These are phyloP conservation scores for Closterium sp. DNA, from an alignment of 139 green algal genomes.

Conservation along the genomic window DNA sequence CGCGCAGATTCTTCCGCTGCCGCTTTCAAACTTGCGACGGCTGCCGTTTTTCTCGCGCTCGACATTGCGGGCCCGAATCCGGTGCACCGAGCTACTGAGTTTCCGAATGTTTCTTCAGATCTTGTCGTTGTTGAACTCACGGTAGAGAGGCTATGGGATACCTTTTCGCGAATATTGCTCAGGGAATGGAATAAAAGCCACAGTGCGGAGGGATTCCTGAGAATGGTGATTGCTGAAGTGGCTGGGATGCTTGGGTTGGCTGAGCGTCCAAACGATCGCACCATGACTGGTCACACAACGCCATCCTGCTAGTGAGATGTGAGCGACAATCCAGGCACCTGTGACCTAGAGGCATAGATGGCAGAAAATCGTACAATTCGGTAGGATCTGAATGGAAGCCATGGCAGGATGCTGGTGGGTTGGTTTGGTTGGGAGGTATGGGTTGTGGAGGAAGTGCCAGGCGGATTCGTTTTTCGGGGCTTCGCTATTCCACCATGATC, in stretches of 20 bases:
- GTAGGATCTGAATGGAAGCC: too few species aligned
- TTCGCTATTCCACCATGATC: neutral
- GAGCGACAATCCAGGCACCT: neutral
- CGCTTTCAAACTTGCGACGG: neutral
- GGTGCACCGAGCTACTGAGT: neutral
- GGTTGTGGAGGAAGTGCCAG: too few species aligned
- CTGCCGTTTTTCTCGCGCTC: neutral
- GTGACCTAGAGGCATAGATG: too few species aligned
- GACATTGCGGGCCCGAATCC: neutral
- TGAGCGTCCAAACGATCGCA: too few species aligned
- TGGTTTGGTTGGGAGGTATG: neutral
- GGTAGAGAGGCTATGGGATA: neutral
- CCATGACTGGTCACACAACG: neutral
- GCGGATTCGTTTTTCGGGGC: neutral
- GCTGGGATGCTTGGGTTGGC: too few species aligned
- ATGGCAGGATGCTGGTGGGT: neutral
- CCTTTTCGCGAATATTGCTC: neutral
- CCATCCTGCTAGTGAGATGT: neutral
- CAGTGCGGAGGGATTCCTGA: neutral
- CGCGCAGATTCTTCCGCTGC: neutral
- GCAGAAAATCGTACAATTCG: too few species aligned
- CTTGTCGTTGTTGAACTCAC: neutral
- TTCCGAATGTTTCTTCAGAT: neutral
- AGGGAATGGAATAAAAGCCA: too few species aligned
- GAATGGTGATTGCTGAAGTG: neutral